Base-by-base conservation (phyloP, 345 rosid species). In the Syzygium aromaticum region DNA sequence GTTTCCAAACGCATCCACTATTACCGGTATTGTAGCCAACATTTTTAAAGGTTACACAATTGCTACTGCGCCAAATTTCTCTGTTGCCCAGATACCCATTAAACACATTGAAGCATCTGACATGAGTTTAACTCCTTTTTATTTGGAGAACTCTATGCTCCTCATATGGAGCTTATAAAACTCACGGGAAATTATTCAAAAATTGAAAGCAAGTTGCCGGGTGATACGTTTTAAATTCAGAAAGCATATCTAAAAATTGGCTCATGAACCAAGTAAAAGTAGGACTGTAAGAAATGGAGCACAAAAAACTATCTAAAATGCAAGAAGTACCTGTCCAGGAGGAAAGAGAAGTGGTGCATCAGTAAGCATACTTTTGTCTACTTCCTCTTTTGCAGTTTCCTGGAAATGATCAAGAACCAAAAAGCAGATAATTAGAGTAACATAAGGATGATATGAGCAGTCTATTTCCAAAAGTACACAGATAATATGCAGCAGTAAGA, bases 271-370 rank as follows among this genome's bases (percentile, higher is more conserved):
- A 73, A 38, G 49, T 38, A 52, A 49, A 80, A 27, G 73, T 53
- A 54, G 12, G 80, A 38, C 84, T 54, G 43, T 12, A 43, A 23
- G 21, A 49, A 59, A 84, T n/a, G 28, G 57, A 40, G 77, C 73
- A 78, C 33, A 25, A 86, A 19, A 67, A 12, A 25, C 30, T 21
- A 51, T 27, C 56, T 77, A 25, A 84, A 80, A 15, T 28, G 83
- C 51, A 52, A 85, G 77, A 54, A 85, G 12, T 90, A 98, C 99
- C 99, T 95, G 99, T 86, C 98, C 99, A 30, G 99, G 99, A 87
- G 99, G 93, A 89, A 93, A 96, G 33, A 96, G 91, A 90, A 95
- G 98, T 22, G 98, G 95, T 86, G 98, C 98, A 91, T 98, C 99
- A 85, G 99, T 96, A 85, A 98, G 94, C 96, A 96, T 95, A 85